phyloP scores from a whole-genome alignment of 345 rosid genomes.

The Lepidium didymum region DNA sequence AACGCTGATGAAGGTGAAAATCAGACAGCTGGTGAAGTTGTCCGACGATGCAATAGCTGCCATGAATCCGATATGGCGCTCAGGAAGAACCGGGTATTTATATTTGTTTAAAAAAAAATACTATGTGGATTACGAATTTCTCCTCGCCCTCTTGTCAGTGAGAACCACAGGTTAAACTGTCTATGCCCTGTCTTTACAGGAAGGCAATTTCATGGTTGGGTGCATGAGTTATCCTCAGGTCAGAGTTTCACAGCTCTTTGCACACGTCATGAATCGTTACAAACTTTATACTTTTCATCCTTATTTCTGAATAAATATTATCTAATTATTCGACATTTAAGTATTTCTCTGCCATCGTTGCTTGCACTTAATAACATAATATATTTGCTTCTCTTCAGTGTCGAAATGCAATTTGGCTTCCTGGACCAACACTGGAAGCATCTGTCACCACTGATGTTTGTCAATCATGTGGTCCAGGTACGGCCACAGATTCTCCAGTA shows the following conservation, averaged over 20 bases:
- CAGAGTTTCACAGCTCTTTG: slow-evolving; percentile 3
- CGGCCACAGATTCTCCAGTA: not conserved
- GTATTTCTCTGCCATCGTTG: not conserved
- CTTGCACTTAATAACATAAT: not conserved
- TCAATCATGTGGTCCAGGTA: slow-evolving; percentile 79
- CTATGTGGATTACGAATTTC: not conserved
- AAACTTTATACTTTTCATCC: not conserved
- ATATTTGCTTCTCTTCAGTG: slow-evolving; percentile 42
- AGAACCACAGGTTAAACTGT: not conserved
- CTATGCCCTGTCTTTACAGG: slow-evolving; percentile 40
- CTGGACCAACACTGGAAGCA: slow-evolving; percentile 86
- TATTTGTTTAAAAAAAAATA: not conserved
- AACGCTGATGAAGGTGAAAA: slow-evolving; percentile 54
- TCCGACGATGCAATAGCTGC: slow-evolving; percentile 71
- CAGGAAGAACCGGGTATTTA: slow-evolving; percentile 64
- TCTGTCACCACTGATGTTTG: slow-evolving; percentile 66
- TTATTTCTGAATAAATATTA: not conserved
- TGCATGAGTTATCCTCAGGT: slow-evolving; percentile 89
- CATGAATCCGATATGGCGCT: slow-evolving; percentile 83
- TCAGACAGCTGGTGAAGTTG: slow-evolving; percentile 53
- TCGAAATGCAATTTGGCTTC: slow-evolving; percentile 95
- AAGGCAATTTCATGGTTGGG: slow-evolving; percentile 92
- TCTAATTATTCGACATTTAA: not conserved
- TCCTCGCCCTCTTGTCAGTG: not conserved
- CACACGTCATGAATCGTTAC: not conserved